Evolutionary conservation across 129 eudicot species (phyloP), one percentile per base, ranked within the genome.

Genomic region (Centrapalus pauciflorus): DNA sequence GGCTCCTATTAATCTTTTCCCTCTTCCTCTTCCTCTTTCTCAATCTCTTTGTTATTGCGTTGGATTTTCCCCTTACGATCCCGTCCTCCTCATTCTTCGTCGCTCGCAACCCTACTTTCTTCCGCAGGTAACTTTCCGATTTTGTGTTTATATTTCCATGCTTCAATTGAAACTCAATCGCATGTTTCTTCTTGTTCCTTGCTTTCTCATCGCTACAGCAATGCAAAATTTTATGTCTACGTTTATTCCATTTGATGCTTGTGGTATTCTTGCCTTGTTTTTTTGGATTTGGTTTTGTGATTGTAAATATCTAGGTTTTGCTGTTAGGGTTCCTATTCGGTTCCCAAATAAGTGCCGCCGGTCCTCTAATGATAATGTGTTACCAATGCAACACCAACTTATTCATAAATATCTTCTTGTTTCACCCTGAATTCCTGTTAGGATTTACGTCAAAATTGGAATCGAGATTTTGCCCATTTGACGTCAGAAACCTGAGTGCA

Each of bases 51-150:
- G 14, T 40, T 50, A 34, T 71, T 55, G 37, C 73, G 20, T 67
- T 54, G 16, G 51, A 54, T 67, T 33, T 35, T 54, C 37, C 51
- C 32, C 59, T 49, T 50, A n/a, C 51, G 37, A 14, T 38, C 23
- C 57, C 61, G 11, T 56, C 57, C 8, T 71, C 50, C 5, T 43
- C 52, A 34, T 71, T 71, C 54, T 49, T 61, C 13, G 48, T 71
- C 62, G 41, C 20, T 72, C 70, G 24, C 7, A 72, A 61, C 62
- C 70, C 77, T 72, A 72, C n/a, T 61, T 72, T 49, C 61, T 24
- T 37, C 49, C 55, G 41, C 62, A 72, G 77, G 77, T 72, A 72
- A 69, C 13, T 25, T 61, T 49, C 54, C 0, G 14, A 16, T 4
- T 48, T 61, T 17, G 25, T 61, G 4, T 49, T 48, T 20, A 60